Percentiles rank a stretch among this genome's conserved stretches.
Evolutionary conservation across 306 rosid genomes (phyloP).

Genomic region (Vigna hirtella): DNA sequence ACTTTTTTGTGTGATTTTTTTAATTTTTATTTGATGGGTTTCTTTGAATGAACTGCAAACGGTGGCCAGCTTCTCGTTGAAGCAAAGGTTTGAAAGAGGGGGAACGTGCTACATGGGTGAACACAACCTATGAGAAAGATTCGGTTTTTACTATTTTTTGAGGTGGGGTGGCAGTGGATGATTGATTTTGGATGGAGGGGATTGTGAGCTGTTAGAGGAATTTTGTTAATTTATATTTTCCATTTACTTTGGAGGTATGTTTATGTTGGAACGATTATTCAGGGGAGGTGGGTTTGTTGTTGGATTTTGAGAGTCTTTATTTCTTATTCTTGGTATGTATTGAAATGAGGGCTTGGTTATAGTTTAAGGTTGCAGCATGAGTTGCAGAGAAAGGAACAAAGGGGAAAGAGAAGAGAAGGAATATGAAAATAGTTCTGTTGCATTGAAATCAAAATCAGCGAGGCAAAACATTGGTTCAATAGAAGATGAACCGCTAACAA

Average conservation of each 20-base stretch:
- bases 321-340: slow-evolving; percentile 18
- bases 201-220: slow-evolving; percentile 16
- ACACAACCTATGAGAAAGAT: background rate
- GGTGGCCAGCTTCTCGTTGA: slow-evolving; percentile 60
- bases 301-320: slow-evolving; percentile 33
- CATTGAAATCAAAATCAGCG: slow-evolving; percentile 47
- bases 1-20: background rate
- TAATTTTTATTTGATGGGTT: slow-evolving; percentile 39
- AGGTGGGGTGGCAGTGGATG: slow-evolving; percentile 36
- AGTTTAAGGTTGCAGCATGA: slow-evolving; percentile 76
- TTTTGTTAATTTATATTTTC: slow-evolving; percentile 8
- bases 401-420: slow-evolving; percentile 52
- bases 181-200: slow-evolving; percentile 42
- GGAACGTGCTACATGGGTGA: slow-evolving; percentile 36
- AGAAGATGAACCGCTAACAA: slow-evolving; percentile 54
- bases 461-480: slow-evolving; percentile 55
- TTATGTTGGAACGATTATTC: slow-evolving; percentile 41
- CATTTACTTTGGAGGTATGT: slow-evolving; percentile 20
- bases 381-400: slow-evolving; percentile 60
- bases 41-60: slow-evolving; percentile 46
- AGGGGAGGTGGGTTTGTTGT: slow-evolving; percentile 40
- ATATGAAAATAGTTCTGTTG: slow-evolving; percentile 47
- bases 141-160: background rate
- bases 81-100: slow-evolving; percentile 57
- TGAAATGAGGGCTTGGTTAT: slow-evolving; percentile 63